A percentile compares a stretch with the other conserved stretches of the same genome.
Evolutionary conservation across 768 basidiomycete species (phyloP).

Genomic region (Pisolithus tinctorius): DNA sequence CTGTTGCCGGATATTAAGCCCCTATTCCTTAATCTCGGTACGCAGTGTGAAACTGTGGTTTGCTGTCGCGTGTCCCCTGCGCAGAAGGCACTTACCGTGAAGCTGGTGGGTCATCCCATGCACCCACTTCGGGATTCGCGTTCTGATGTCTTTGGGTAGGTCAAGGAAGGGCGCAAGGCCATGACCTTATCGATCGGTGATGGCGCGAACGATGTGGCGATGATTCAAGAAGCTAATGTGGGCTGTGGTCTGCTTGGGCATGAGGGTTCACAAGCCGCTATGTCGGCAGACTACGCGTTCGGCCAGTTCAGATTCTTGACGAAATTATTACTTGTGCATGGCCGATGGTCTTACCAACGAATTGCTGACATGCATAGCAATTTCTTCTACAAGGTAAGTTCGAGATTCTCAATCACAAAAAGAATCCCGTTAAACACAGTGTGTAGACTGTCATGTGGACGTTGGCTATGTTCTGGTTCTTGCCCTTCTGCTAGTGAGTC

Average conservation of each 20-base stretch:
- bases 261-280: slow-evolving; percentile 96
- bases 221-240: slow-evolving; percentile 99
- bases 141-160: slow-evolving; percentile 35
- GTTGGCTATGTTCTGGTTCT: slow-evolving; percentile 89
- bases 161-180: slow-evolving; percentile 91
- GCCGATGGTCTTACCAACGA: slow-evolving; percentile 95
- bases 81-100: slow-evolving; percentile 96
- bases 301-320: slow-evolving; percentile 95
- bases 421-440: neutral
- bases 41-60: slow-evolving; percentile 96
- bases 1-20: slow-evolving; percentile 71
- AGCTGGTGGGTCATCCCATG: slow-evolving; percentile 50
- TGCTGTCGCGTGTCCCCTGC: slow-evolving; percentile 97
- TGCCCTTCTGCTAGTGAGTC: slow-evolving; percentile 73
- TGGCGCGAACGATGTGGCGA: slow-evolving; percentile 96
- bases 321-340: slow-evolving; percentile 87
- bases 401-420: neutral
- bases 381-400: slow-evolving; percentile 92
- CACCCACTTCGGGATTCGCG: neutral
- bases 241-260: slow-evolving; percentile 91
- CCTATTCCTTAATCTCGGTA: slow-evolving; percentile 86
- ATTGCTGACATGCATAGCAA: slow-evolving; percentile 95
- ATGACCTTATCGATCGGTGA: slow-evolving; percentile 98
- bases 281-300: slow-evolving; percentile 98
- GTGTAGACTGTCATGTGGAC: slow-evolving; percentile 87